Conservation (phyloP, 2,329 filamentous ascomycete species). For the Colletotrichum nymphaeae region DNA sequence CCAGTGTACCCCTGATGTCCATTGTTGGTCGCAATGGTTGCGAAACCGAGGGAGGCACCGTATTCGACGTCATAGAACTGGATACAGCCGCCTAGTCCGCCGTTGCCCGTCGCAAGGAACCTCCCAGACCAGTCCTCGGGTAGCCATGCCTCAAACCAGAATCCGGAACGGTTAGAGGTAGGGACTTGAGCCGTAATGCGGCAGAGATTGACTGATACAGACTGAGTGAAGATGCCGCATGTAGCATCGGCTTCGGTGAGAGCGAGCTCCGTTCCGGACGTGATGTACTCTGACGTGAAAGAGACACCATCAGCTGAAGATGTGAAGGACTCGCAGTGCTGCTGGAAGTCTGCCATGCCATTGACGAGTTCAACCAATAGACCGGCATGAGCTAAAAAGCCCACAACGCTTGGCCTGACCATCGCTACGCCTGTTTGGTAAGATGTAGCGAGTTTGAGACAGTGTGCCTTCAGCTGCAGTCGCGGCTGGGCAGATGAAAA, state of each 20-base stretch:
- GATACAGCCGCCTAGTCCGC: constrained; percentile 58
- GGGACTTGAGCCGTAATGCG: constrained; percentile 44
- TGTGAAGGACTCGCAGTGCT: too few species aligned
- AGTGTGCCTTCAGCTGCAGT: too few species aligned
- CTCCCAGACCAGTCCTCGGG: constrained; percentile 56
- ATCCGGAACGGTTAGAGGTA: constrained; percentile 52
- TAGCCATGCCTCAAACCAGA: constrained; percentile 58
- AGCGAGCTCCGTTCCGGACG: constrained; percentile 45
- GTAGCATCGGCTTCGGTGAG: constrained; percentile 49
- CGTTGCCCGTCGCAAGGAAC: constrained; percentile 60
- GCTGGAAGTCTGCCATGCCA: too few species aligned
- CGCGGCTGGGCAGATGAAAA: too few species aligned
- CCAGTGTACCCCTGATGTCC: constrained; percentile 56
- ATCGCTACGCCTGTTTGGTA: too few species aligned
- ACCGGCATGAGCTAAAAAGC: too few species aligned
- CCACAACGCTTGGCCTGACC: too few species aligned
- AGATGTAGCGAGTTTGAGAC: too few species aligned
- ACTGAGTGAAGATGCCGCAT: constrained; percentile 44
- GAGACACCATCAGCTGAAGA: too few species aligned
- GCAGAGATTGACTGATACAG: constrained; percentile 39
- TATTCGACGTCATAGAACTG: constrained; percentile 57
- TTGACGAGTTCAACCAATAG: too few species aligned
- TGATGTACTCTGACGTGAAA: constrained; percentile 31
- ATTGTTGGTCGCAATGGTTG: constrained; percentile 59
- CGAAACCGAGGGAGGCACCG: constrained; percentile 53